Conservation (phyloP, 1,284 basidiomycete species). For the Leccinum subatratum region DNA sequence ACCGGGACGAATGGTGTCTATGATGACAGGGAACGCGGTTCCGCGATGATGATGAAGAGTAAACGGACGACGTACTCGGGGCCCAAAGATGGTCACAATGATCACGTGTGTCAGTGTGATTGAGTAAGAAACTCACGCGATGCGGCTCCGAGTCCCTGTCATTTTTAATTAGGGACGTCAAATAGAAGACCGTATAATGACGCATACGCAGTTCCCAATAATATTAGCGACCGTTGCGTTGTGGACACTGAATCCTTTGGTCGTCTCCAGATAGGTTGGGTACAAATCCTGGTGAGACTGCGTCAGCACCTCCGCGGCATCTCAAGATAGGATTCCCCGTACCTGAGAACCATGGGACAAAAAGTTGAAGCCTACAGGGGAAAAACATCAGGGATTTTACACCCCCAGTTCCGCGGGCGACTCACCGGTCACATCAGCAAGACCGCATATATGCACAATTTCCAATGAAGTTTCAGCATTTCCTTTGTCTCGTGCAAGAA, state of each 20-base stretch:
- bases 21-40: not conserved
- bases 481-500: slow-evolving; percentile 69
- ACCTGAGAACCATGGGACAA: slow-evolving; percentile 80
- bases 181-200: slow-evolving; percentile 5
- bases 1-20: slow-evolving; percentile 74
- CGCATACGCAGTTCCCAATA: slow-evolving; percentile 76
- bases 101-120: slow-evolving; percentile 37
- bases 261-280: slow-evolving; percentile 70
- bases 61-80: slow-evolving; percentile 51
- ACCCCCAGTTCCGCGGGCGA: slow-evolving; percentile 5
- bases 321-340: slow-evolving; percentile 10
- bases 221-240: slow-evolving; percentile 83
- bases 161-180: slow-evolving; percentile 15
- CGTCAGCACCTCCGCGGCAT: not conserved
- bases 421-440: slow-evolving; percentile 76
- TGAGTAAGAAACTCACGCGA: slow-evolving; percentile 43
- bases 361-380: slow-evolving; percentile 78
- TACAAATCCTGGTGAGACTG: slow-evolving; percentile 54
- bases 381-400: not conserved
- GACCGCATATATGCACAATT: slow-evolving; percentile 79
- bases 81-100: slow-evolving; percentile 65
- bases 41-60: not conserved
- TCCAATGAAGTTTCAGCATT: slow-evolving; percentile 85
- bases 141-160: slow-evolving; percentile 72
- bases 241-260: slow-evolving; percentile 56